Evolutionary conservation across 352 stramenopile species (phyloP), one percentile per base, ranked within the genome.

Genomic region (Aphanomyces stellatus): DNA sequence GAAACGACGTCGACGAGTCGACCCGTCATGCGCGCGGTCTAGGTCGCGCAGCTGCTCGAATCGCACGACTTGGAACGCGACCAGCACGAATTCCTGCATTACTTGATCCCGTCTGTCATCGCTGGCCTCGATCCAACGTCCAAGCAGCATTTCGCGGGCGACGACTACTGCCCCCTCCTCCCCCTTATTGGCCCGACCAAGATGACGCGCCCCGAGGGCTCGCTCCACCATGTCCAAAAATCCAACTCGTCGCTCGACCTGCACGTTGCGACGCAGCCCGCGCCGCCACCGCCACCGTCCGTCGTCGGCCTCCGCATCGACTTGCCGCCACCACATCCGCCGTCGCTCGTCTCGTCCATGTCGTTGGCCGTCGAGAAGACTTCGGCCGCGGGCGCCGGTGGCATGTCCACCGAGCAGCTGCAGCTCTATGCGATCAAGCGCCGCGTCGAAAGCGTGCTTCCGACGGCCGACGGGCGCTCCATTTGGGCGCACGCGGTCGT

Each of bases 31-130:
- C 37, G 24, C 25, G 13, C 5, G 10, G 35, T 55, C 11, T 57
- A 84, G 75, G 78, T 92, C 4, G 84, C 84, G 8, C 84, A 92
- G 61, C 90, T 92, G 22, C 65, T 92, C 63, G 82, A 92, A 67
- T 83, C 80, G 41, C 90, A 89, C 56, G 84, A 92, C 62, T 88
- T 92, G 79, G 79, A 90, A 41, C 68, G 89, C n/a, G 84, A 92
- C 48, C 80, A 91, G 71, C 78, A 80, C 46, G 84, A 92, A 66
- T 90, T 92, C 48, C 66, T 92, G 19, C 77, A 80, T 57, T 92
- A 90, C 69, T 88, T 92, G 51, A 88, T 92, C 31, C 84, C 84
- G 22, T 88, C 84, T 0, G 82, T 92, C 8, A 87, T 81, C n/a
- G 84, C 79, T 1, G 84, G 84, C 3, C 74, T 92, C 37, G 76